Evolutionary conservation across 2,329 filamentous ascomycete genomes (phyloP), one percentile per base, ranked within the genome.

Genomic region (Pezicula radicicola): DNA sequence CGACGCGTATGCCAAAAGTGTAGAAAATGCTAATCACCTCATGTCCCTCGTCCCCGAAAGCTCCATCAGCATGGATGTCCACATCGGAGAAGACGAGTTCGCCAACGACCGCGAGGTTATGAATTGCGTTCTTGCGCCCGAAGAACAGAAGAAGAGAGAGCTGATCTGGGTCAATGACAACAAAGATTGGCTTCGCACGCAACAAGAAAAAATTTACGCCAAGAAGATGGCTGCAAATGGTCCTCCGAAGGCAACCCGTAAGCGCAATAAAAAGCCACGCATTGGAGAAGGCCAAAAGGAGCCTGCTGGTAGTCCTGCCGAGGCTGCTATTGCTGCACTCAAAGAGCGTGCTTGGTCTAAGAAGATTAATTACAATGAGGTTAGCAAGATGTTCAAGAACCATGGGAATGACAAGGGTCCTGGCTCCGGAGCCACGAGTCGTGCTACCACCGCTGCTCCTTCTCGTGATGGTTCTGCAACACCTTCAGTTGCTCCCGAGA

Each of bases 101-200:
- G 89, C 86, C 36, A 85, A 95, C 61, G 94, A 99, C 56, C 87
- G 85, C 0, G 94, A 99, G 68, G 91, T 99, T 5, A 74, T 80
- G 53, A 88, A 88, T 61, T 96, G 92, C 64, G 71, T 91, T 35
- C 77, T 97, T 5, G 81, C 79, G 0, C 80, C 85, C 1, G 81
- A 83, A 3, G 92, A 97, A 71, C 82, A 86, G 2, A 81, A 81
- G 33, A 83, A 91, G 65, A 97, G 97, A 68, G 92, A 97, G 68
- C 84, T 85, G 54, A 89, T 97, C 48, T 99, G 94, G 94, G 85
- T 96, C 41, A 92, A 93, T 54, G 86, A 92, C 66, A 97, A 99
- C 70, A 91, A 94, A 67, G 91, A 95, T 60, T 99, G 92, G 81
- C 77, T 99, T 37, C 88, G 93, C 8, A 81, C 85, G 46, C 88